Conservation (phyloP, 139 green algal species). For the Raphidocelis subcapitata region DNA sequence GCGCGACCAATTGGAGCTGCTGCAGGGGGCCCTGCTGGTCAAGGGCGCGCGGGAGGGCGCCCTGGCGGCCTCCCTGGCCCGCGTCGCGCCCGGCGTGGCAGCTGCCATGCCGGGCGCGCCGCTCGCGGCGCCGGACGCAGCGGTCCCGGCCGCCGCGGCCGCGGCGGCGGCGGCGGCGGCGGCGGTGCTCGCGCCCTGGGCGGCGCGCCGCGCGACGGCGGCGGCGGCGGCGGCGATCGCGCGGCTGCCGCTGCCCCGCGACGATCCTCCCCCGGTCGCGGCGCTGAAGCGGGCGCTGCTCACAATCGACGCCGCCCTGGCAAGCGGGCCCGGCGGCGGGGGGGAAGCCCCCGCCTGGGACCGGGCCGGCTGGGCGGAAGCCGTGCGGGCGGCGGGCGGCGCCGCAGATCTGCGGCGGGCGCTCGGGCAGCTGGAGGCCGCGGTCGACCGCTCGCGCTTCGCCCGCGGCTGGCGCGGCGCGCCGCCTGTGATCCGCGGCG, state of each 20-base stretch:
- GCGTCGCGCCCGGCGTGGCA: conserved; percentile 13
- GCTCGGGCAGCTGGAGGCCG: conserved; percentile 60
- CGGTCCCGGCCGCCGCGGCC: neutral
- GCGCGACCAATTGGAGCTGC: neutral
- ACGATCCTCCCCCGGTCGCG: too few species aligned
- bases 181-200: neutral
- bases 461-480: conserved; percentile 31
- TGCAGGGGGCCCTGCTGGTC: conserved; percentile 41
- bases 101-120: conserved; percentile 17
- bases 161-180: neutral
- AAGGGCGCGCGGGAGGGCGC: conserved; percentile 54
- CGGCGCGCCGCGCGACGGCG: neutral
- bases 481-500: conserved; percentile 56
- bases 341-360: neutral
- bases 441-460: conserved; percentile 31
- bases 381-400: conserved; percentile 34
- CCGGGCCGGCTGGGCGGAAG: conserved; percentile 28
- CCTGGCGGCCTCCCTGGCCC: conserved; percentile 28
- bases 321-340: too few species aligned
- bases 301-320: neutral
- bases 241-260: neutral
- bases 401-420: conserved; percentile 37
- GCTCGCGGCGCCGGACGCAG: neutral
- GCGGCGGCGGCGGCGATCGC: neutral
- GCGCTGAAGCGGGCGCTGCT: neutral